Evolutionary conservation across 192 early-diverging fungal genomes (phyloP), one percentile per base, ranked within the genome.

Genomic region (Endogone sp.): DNA sequence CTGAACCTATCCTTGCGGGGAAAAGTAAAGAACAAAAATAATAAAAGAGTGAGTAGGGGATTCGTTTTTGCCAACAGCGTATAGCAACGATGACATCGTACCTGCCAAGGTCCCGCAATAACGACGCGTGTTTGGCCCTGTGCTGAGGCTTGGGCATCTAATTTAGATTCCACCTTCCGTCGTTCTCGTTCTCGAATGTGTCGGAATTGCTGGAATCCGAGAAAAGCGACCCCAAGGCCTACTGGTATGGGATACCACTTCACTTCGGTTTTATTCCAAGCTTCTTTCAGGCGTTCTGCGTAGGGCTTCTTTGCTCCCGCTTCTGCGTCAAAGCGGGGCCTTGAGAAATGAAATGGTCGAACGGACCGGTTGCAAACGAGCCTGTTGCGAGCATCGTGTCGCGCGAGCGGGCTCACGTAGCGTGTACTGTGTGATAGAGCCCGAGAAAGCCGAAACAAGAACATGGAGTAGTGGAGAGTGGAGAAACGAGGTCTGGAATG

Each of bases 31-130:
- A n/a, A n/a, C n/a, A n/a, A n/a, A n/a, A n/a, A n/a, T n/a, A n/a
- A n/a, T n/a, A n/a, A n/a, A n/a, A n/a, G n/a, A n/a, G n/a, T n/a
- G n/a, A n/a, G n/a, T n/a, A n/a, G n/a, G n/a, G n/a, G n/a, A n/a
- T n/a, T n/a, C n/a, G n/a, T n/a, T n/a, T n/a, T n/a, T n/a, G n/a
- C n/a, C n/a, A n/a, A n/a, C n/a, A n/a, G n/a, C n/a, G n/a, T n/a
- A 30, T 80, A 3, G 22, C 10, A 73, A 49, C 22, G 29, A 3
- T 28, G 22, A 25, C 21, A 8, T n/a, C 60, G 60, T 75, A 91
- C 85, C 77, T 95, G 92, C 93, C 94, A 96, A 21, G 97, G 94
- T 0, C 95, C 97, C 66, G 82, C 37, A 49, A 49, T 82, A 3
- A 91, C 81, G 26, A 78, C 73, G 29, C 89, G 83, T 31, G 84